Base-by-base conservation (phyloP, 2,329 filamentous ascomycete species). In the Verticillium dahliae region DNA sequence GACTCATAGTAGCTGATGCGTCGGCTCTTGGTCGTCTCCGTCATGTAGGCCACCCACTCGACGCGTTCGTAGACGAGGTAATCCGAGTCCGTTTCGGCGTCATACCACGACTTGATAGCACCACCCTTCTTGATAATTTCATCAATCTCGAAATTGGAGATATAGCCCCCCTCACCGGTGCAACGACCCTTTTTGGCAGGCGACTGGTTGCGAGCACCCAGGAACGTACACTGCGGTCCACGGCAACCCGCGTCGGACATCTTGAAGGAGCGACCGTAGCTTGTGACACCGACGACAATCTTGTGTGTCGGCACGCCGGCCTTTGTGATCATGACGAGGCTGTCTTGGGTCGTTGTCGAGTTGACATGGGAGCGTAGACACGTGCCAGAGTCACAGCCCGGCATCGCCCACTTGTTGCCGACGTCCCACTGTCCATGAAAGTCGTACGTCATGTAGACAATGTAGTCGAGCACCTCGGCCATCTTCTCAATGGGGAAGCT, bases 281-380 rank as follows among this genome's bases (percentile, higher is more conserved):
- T 67, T 10, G 68, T 63, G n/a, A 71, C 61, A 4, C 71, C 71
- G 15, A 73, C 64, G 13, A 72, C 60, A 6, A 73, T 55, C 66
- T 52, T 54, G 41, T 54, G 22, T 22, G 58, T 35, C 15, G 39
- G 31, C 2, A 59, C 58, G 58, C 58, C 58, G 6, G 58, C 58
- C 55, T 56, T 56, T 27, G 55, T 56, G 31, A 56, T 22, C 45
- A 50, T 50, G 45, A n/a, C 18, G 15, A 58, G 56, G 22, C 34
- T 22, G 33, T 38, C 22, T 10, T 39, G 34, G 33, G 72, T 76
- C 60, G 76, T 74, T 0, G 75, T 77, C 35, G 68, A 38, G 63
- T 78, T 78, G 27, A 76, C 67, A 56, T 76, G 71, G 2, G 65
- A 69, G 2, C 75, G 65, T 1, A 74, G 63, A 52, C 71, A 74